Evolutionary conservation across 2,329 filamentous ascomycete species (phyloP).

Genomic region (Diplodia scrobiculata): DNA sequence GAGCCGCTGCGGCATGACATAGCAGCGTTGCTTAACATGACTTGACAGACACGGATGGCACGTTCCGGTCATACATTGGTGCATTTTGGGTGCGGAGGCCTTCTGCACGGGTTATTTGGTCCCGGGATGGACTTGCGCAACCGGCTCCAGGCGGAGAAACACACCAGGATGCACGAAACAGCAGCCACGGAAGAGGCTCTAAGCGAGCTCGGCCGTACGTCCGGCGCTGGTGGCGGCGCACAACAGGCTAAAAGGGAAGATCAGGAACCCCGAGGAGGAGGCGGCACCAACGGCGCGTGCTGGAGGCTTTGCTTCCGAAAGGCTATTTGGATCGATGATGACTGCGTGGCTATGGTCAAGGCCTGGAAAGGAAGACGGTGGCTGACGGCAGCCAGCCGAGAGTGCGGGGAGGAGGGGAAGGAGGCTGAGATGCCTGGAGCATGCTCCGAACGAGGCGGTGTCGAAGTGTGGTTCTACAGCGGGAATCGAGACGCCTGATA

Average conservation of each 20-base stretch:
- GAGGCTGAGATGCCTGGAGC: neutral
- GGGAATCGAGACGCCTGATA: conserved; percentile 1
- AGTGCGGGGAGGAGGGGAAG: conserved; percentile 10
- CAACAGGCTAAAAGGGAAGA: conserved; percentile 27
- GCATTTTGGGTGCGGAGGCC: neutral
- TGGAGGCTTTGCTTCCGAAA: neutral
- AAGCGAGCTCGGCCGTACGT: conserved; percentile 18
- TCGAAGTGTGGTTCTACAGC: conserved; percentile 20
- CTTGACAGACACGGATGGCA: conserved; percentile 21
- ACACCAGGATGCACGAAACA: conserved; percentile 17
- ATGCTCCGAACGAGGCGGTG: neutral
- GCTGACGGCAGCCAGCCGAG: neutral
- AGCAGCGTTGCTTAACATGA: conserved; percentile 8
- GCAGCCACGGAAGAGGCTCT: neutral
- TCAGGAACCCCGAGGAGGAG: conserved; percentile 10
- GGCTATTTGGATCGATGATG: conserved; percentile 1
- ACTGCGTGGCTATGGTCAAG: neutral
- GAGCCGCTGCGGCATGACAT: neutral
- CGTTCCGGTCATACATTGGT: conserved; percentile 24
- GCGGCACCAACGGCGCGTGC: conserved; percentile 5
- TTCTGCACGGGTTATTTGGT: neutral
- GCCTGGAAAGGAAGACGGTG: neutral
- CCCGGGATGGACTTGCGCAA: neutral
- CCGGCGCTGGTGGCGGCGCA: conserved; percentile 14
- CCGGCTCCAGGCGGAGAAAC: conserved; percentile 9